These are phyloP conservation scores for Caloboletus firmus DNA, from an alignment of 1,284 basidiomycete genomes.

Conservation along the genomic window DNA sequence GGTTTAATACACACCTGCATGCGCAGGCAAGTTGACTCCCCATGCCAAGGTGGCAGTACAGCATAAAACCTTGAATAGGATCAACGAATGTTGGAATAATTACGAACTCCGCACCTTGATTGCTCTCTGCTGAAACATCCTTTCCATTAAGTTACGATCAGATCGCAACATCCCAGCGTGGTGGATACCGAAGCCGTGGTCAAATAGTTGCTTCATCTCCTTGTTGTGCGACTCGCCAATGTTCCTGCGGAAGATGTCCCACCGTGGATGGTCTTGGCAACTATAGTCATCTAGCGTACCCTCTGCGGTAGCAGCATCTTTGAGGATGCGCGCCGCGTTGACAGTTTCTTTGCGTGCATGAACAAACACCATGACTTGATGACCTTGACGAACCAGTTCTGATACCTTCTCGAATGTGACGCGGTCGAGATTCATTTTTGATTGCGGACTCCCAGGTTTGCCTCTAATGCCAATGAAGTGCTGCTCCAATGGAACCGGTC, in stretches of 20 bases:
- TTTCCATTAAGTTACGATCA: constrained; percentile 95
- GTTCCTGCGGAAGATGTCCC: constrained; percentile 73
- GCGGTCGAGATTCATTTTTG: constrained; percentile 86
- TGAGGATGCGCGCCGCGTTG: constrained; percentile 84
- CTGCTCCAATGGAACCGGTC: constrained; percentile 96
- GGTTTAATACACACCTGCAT: constrained; percentile 68
- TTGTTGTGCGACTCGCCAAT: constrained; percentile 85
- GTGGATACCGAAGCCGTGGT: constrained; percentile 94
- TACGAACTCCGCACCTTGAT: constrained; percentile 70
- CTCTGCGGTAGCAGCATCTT: constrained; percentile 78
- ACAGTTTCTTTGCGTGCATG: constrained; percentile 99
- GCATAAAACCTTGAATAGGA: constrained; percentile 76
- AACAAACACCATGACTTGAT: constrained; percentile 99
- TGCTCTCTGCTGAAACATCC: constrained; percentile 87
- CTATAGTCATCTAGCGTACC: constrained; percentile 78
- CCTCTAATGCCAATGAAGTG: constrained; percentile 96
- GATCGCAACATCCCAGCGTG: constrained; percentile 97
- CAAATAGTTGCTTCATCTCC: constrained; percentile 96
- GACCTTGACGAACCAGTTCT: constrained; percentile 81
- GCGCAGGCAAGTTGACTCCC: constrained; percentile 99
- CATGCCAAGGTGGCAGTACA: constrained; percentile 99
- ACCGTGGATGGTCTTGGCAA: constrained; percentile 78
- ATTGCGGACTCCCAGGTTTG: constrained; percentile 75
- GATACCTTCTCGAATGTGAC: constrained; percentile 92
- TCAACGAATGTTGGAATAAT: constrained; percentile 7